Base-by-base conservation (phyloP, 345 rosid genomes). In the Trapa bicornis region DNA sequence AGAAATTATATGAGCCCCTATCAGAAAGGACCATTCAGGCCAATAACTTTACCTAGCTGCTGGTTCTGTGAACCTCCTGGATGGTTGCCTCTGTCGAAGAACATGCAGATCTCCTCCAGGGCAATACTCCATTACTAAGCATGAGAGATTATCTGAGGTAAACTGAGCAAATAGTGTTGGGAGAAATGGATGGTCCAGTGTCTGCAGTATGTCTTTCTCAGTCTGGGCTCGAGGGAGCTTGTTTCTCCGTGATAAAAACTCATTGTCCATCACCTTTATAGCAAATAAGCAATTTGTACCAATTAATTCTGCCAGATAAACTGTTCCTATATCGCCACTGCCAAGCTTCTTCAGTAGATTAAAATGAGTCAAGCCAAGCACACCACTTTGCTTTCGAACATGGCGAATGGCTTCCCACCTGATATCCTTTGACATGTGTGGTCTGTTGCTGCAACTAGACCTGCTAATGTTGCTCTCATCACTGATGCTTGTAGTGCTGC, bases 41-140 rank as follows among this genome's bases (percentile, higher is more conserved):
- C 43, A 61, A 33, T 47, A 65, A 53, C 43, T 63, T 48, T 76
- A 92, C 98, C 92, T 86, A 45, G 98, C 91, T 58, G 95, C 95
- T 7, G 89, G 92, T 77, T 92, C 96, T 6, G 82, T 75, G 71
- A 89, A 92, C 77, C 87, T 74, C 72, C 91, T 81, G 39, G 82
- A 86, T 41, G 76, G 89, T 76, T 89, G 98, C 80, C 78, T 92
- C 79, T 92, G 98, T 74, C 96, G 81, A 50, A 89, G 85, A 69
- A 89, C 96, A 65, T 92, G 96, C 69, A 92, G 80, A 79, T 92
- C 98, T 65, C 98, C 98, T 67, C 98, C 96, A 5, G 98, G 98
- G 78, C 98, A 92, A 74, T 83, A 92, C 83, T 92, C 98, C 98
- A 92, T 89, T 37, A 92, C 96, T 66, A 89, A 73, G 73, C 98